phyloP scores from a whole-genome alignment of 305 asterid species.

The Fraxinus albicans region DNA sequence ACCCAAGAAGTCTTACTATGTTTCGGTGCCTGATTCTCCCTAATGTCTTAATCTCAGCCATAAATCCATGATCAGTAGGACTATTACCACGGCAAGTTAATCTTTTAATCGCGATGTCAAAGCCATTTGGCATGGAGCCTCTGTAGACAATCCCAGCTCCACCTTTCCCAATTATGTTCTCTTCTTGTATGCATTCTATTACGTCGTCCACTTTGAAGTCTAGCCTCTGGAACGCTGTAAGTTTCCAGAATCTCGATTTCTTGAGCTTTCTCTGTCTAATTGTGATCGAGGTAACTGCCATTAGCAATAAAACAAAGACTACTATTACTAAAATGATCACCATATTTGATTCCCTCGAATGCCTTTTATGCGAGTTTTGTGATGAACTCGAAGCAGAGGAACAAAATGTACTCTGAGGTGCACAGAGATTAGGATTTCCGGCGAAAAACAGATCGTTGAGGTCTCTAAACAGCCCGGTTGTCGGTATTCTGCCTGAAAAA shows the following conservation, averaged over 20 bases:
- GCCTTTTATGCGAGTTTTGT: constrained; percentile 17
- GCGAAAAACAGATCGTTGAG: constrained; percentile 46
- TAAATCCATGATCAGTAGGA: constrained; percentile 66
- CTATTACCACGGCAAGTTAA: constrained; percentile 42
- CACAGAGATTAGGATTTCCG: constrained; percentile 79
- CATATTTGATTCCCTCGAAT: constrained; percentile 24
- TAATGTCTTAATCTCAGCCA: constrained; percentile 76
- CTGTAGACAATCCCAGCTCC: constrained; percentile 87
- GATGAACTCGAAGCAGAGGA: constrained; percentile 30
- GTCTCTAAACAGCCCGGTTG: constrained; percentile 45
- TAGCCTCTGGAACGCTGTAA: constrained; percentile 74
- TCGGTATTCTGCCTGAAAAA: constrained; percentile 61
- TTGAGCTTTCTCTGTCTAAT: constrained; percentile 25
- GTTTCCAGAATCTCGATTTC: constrained; percentile 60
- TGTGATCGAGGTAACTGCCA: constrained; percentile 34
- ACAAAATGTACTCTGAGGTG: constrained; percentile 39
- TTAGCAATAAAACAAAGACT: constrained; percentile 26
- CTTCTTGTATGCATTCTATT: constrained; percentile 68
- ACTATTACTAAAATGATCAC: constrained; percentile 25
- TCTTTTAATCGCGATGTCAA: constrained; percentile 67
- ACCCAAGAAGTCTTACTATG: constrained; percentile 75
- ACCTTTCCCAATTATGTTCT: constrained; percentile 86
- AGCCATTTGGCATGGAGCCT: constrained; percentile 77
- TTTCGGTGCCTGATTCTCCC: constrained; percentile 80
- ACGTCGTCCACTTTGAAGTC: constrained; percentile 63